Base-by-base conservation (phyloP, 2,329 filamentous ascomycete genomes). In the Talaromyces sp. region DNA sequence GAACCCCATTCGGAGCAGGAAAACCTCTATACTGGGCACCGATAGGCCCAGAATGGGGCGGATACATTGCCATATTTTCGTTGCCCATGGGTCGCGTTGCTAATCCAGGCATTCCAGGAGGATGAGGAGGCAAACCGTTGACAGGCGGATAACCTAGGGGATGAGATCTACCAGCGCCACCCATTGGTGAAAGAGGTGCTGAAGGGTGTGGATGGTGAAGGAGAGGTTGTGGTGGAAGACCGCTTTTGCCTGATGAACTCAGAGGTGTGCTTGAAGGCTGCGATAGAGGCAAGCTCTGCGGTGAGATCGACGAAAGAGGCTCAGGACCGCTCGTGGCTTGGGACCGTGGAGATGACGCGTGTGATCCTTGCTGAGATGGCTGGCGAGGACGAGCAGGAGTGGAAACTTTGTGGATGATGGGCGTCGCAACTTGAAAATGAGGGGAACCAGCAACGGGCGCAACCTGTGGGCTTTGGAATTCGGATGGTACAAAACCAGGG, bases 361-460 rank as follows among this genome's bases (percentile, higher is more conserved):
- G 86, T 9, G 86, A 86, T 28, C 88, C 88, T 73, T 95, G 92
- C 66, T 96, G 91, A 8, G 92, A 95, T 54, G 86, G 79, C 65
- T 93, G 90, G 61, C 91, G 87, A 40, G 87, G 84, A 66, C 90
- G 89, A 67, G 87, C 88, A 8, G 92, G 91, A 12, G 91, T 93
- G 5, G 92, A 87, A 21, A 88, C 88, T 74, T 96, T 96, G 12
- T 92, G 88, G 54, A 96, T 78, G 28, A 87, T 88, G 7, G 95
- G 93, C 37, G 91, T 95, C 9, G 90, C 89, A 65, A 91, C 82
- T 31, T 88, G 80, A 58, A 93, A 84, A 72, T 92, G 91, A 7
- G 93, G 93, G 16, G 93, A 97, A 55, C 87, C 86, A 66, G 88
- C 83, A 64, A 77, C 78, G 16, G 79, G 77, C 35, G 78, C 76